A percentile compares a stretch with the other conserved stretches of the same genome.
Conservation (phyloP, 257 asterid species). For the Nicotiana benthamiana region DNA sequence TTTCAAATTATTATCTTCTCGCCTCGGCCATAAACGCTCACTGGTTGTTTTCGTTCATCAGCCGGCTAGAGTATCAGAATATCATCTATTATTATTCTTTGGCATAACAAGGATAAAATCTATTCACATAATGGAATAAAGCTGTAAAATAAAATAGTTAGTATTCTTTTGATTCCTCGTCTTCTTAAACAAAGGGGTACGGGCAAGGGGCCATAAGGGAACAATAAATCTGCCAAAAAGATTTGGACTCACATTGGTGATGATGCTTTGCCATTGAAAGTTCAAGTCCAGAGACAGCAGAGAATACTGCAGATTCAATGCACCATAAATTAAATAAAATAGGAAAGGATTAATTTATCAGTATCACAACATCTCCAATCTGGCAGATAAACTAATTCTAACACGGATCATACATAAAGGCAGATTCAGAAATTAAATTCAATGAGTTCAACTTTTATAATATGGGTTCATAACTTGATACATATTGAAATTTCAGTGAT, state of each 20-base stretch:
- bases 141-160: not conserved
- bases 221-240: not conserved
- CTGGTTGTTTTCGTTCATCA: not conserved
- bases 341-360: not conserved
- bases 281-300: conserved; percentile 96
- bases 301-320: conserved; percentile 61
- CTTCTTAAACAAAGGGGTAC: not conserved
- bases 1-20: not conserved
- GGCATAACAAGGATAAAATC: not conserved
- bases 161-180: not conserved
- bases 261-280: conserved; percentile 71
- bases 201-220: not conserved
- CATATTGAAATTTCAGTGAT: not conserved
- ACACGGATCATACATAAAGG: not conserved
- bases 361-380: not conserved
- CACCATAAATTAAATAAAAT: not conserved
- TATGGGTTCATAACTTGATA: not conserved
- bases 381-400: conserved; percentile 2
- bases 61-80: conserved; percentile 1
- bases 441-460: not conserved
- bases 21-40: not conserved
- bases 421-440: not conserved
- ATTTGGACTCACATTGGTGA: conserved; percentile 70
- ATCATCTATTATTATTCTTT: not conserved
- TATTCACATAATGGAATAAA: not conserved